These are phyloP conservation scores for Zygoascus flipseniorum DNA, from an alignment of 805 yeast species.

Conservation along the genomic window DNA sequence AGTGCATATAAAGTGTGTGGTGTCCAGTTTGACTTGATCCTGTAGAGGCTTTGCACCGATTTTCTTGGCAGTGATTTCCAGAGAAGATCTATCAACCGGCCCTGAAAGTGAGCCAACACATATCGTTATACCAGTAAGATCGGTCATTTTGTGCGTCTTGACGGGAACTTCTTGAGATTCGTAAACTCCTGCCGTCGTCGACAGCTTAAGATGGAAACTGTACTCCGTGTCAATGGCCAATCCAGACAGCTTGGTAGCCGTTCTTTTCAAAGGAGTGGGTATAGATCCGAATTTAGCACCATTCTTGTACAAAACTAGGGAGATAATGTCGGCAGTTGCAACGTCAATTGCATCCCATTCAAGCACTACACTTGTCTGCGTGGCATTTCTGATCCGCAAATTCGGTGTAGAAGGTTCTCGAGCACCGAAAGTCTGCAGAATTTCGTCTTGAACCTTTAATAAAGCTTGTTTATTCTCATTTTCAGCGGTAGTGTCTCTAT, in stretches of 20 bases:
- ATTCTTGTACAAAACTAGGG: slow-evolving; percentile 70
- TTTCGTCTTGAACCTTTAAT: slow-evolving; percentile 59
- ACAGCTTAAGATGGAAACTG: slow-evolving; percentile 68
- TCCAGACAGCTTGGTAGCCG: slow-evolving; percentile 83
- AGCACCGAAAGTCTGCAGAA: slow-evolving; percentile 63
- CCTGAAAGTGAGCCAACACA: slow-evolving; percentile 67
- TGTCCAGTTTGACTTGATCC: slow-evolving; percentile 67
- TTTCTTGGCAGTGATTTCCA: slow-evolving; percentile 50
- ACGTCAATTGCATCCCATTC: slow-evolving; percentile 86
- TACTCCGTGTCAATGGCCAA: slow-evolving; percentile 79
- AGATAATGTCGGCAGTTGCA: slow-evolving; percentile 74
- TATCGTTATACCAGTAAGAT: slow-evolving; percentile 82
- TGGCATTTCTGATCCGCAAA: slow-evolving; percentile 62
- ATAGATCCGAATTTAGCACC: slow-evolving; percentile 61
- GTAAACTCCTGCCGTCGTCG: slow-evolving; percentile 84
- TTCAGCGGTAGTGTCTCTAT: slow-evolving; percentile 65
- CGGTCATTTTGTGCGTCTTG: slow-evolving; percentile 93
- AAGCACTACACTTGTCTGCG: slow-evolving; percentile 90
- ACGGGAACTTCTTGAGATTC: slow-evolving; percentile 59
- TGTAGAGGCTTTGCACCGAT: slow-evolving; percentile 83
- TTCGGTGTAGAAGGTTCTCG: slow-evolving; percentile 64
- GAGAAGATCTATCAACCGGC: slow-evolving; percentile 43
- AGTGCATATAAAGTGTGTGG: slow-evolving; percentile 87
- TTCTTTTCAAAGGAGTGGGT: slow-evolving; percentile 71
- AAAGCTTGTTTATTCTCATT: slow-evolving; percentile 49